These are phyloP conservation scores for Calocybe cyanea DNA, from an alignment of 768 basidiomycete genomes.

Conservation along the genomic window DNA sequence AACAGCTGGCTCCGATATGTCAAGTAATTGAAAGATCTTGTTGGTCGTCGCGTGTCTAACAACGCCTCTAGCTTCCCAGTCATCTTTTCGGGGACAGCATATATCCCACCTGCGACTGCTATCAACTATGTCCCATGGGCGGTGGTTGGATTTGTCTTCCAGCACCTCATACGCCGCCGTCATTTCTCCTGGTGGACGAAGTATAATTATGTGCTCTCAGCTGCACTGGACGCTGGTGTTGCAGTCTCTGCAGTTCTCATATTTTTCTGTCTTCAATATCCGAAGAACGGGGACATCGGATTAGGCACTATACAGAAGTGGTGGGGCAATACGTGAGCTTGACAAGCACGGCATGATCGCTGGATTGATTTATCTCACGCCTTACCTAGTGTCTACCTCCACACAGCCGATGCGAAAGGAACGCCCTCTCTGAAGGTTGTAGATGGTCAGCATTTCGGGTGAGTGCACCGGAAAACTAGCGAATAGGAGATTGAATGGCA, in stretches of 20 bases:
- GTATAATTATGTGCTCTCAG: constrained; percentile 67
- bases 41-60: not conserved
- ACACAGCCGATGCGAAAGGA: too few relatives aligned
- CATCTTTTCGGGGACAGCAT: constrained; percentile 56
- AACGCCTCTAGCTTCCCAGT: constrained; percentile 38
- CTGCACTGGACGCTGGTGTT: constrained; percentile 69
- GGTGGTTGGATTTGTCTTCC: constrained; percentile 63
- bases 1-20: constrained; percentile 57
- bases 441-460: too few relatives aligned
- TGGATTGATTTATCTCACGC: too few relatives aligned
- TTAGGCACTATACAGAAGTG: constrained; percentile 47
- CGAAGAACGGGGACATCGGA: constrained; percentile 58
- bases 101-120: constrained; percentile 64
- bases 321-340: constrained; percentile 67
- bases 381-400: too few relatives aligned
- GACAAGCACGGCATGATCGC: too few relatives aligned
- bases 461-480: too few relatives aligned
- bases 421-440: too few relatives aligned
- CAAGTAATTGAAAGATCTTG: constrained; percentile 41
- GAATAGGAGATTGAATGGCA: too few relatives aligned
- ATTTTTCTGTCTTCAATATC: constrained; percentile 51
- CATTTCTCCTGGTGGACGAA: constrained; percentile 72
- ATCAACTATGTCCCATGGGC: constrained; percentile 69
- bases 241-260: constrained; percentile 48
- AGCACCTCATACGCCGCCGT: constrained; percentile 53